Conservation (phyloP, 768 basidiomycete species). For the Filobasidium floriforme region DNA sequence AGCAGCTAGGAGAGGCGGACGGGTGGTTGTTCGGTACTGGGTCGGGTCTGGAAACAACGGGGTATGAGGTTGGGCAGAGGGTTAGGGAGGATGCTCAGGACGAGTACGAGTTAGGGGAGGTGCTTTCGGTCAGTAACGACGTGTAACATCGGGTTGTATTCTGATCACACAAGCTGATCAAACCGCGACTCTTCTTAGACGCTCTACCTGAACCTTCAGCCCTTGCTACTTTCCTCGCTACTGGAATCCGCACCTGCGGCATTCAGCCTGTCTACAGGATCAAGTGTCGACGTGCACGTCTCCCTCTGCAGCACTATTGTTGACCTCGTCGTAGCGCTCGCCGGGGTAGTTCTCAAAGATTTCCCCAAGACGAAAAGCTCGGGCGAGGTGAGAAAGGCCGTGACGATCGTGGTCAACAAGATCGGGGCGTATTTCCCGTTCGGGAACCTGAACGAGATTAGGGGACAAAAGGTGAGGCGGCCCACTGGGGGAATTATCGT, state of each 20-base stretch:
- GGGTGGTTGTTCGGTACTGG: constrained; percentile 9
- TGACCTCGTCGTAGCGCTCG: constrained; percentile 32
- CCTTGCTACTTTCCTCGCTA: constrained; percentile 71
- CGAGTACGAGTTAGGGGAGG: constrained; percentile 15
- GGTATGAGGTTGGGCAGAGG: not conserved
- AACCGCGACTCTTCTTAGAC: constrained; percentile 26
- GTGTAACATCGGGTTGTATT: not conserved
- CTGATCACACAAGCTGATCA: not conserved
- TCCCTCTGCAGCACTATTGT: constrained; percentile 34
- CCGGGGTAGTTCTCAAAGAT: constrained; percentile 21
- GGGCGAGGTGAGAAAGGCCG: constrained; percentile 25
- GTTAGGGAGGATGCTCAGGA: constrained; percentile 6
- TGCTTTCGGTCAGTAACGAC: constrained; percentile 29
- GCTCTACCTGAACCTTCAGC: constrained; percentile 65
- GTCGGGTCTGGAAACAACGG: not conserved
- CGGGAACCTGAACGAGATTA: constrained; percentile 38
- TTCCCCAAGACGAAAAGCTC: not conserved
- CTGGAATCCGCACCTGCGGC: constrained; percentile 78
- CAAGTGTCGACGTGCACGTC: constrained; percentile 25
- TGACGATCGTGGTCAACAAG: constrained; percentile 55
- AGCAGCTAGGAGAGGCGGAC: constrained; percentile 9
- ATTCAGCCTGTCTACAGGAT: constrained; percentile 55
- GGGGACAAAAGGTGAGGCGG: constrained; percentile 12
- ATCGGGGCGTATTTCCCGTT: constrained; percentile 84
- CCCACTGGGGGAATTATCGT: not conserved